Evolutionary conservation across 177 flowering plant species (phyloP).

Genomic region (Tripterygium wilfordii): DNA sequence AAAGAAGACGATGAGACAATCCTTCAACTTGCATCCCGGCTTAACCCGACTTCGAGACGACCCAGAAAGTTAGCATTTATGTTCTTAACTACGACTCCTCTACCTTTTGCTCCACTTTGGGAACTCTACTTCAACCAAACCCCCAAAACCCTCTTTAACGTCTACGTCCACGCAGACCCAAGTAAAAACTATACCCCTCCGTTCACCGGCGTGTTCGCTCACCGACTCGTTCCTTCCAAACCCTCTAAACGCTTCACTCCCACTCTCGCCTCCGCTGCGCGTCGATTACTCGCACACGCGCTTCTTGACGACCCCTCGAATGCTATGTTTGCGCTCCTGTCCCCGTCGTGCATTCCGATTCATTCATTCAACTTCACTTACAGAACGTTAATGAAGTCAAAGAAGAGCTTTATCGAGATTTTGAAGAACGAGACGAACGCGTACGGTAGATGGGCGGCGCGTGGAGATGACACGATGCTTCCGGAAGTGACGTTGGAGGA

Average conservation of each 20-base stretch:
- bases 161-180: slow-evolving; percentile 70
- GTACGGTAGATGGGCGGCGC: slow-evolving; percentile 60
- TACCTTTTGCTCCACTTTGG: slow-evolving; percentile 69
- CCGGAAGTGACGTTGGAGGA: slow-evolving; percentile 54
- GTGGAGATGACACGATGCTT: slow-evolving; percentile 62
- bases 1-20: slow-evolving; percentile 37
- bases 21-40: slow-evolving; percentile 36
- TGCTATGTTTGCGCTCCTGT: slow-evolving; percentile 62
- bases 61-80: slow-evolving; percentile 50
- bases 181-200: slow-evolving; percentile 23
- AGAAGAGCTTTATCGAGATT: slow-evolving; percentile 75
- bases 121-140: slow-evolving; percentile 40
- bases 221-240: slow-evolving; percentile 46
- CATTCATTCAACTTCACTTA: slow-evolving; percentile 65
- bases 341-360: slow-evolving; percentile 75
- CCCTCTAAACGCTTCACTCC: slow-evolving; percentile 59
- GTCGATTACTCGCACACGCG: slow-evolving; percentile 66
- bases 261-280: slow-evolving; percentile 57
- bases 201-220: slow-evolving; percentile 54
- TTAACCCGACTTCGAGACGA: slow-evolving; percentile 16
- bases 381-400: slow-evolving; percentile 26
- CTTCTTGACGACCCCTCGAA: slow-evolving; percentile 64
- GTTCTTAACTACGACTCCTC: slow-evolving; percentile 52
- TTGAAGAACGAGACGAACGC: slow-evolving; percentile 40
- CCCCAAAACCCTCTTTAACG: slow-evolving; percentile 35